Base-by-base conservation (phyloP, 1,284 basidiomycete species). In the Trichosporon sp. region DNA sequence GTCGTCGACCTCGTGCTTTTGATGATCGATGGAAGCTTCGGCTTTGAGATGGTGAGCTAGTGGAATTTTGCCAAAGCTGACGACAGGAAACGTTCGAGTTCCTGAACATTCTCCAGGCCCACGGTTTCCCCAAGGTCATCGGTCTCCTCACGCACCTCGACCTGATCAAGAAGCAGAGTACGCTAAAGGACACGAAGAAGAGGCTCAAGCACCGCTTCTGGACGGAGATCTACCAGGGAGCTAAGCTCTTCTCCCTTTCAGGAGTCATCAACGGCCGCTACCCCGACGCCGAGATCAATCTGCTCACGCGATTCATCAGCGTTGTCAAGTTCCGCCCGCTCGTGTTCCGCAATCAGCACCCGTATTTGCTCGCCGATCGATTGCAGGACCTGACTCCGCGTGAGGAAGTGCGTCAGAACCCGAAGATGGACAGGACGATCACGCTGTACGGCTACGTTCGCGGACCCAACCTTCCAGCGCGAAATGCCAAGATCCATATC, bases 271-370 rank as follows among this genome's bases (percentile, higher is more conserved):
- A 99, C 73, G 95, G 95, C 13, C 91, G 96, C 36, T 99, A 99
- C 77, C 96, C 96, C 23, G 96, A 99, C 80, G 88, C 87, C 25
- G 96, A 99, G 81, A 95, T 98, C 72, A 87, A 95, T 73, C 97
- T 99, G 74, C 87, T 99, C 58, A 90, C 90, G 14, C 88, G 94
- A 36, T 99, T 99, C 84, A 93, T 99, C 74, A 88, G 88, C 59
- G 93, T 98, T 67, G 97, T 98, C 89, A 99, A 99, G 80, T 99
- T 99, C 83, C 89, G 96, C 25, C 96, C 96, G 0, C 87, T 99
- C 65, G 85, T 96, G 56, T 99, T 98, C 84, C 87, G 96, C 62
- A 99, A 99, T 75, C 74, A 78, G 69, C 96, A 99, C 78, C 91
- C 96, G 0, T 98, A 98, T 81, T 84, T 99, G 58, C 86, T 99